Conservation (phyloP, 2,329 filamentous ascomycete species). For the Aaosphaeria arxii region DNA sequence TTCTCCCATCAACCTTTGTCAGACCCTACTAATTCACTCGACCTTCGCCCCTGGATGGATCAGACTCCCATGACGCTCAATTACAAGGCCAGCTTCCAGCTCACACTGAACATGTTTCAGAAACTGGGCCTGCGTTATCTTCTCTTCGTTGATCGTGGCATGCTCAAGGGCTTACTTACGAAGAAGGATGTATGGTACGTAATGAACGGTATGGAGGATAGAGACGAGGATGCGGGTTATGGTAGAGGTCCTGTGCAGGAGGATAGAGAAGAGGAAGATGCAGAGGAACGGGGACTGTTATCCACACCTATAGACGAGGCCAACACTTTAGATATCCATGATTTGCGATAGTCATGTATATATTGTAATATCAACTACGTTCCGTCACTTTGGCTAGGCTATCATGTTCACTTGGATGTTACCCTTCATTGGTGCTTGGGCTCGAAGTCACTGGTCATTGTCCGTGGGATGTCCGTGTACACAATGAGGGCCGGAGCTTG, state of each 20-base stretch:
- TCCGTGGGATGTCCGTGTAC: no score
- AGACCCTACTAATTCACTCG: conserved; percentile 73
- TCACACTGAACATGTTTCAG: conserved; percentile 93
- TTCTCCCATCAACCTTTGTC: conserved; percentile 77
- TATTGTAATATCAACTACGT: no score
- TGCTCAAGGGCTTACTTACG: conserved; percentile 80
- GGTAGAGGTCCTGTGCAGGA: conserved; percentile 25
- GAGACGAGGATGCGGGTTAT: conserved; percentile 33
- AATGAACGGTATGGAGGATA: conserved; percentile 59
- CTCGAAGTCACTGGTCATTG: no score
- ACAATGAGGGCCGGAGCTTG: no score
- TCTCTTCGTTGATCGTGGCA: conserved; percentile 78
- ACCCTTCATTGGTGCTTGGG: no score
- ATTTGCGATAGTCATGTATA: no score
- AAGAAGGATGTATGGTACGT: conserved; percentile 98
- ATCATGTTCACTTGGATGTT: no score
- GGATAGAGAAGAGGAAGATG: conserved; percentile 22
- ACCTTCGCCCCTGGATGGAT: conserved; percentile 97
- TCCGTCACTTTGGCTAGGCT: no score
- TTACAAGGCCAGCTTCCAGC: conserved; percentile 69
- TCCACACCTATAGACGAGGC: not conserved
- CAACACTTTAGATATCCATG: no score
- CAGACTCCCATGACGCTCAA: conserved; percentile 93
- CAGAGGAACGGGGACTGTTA: conserved; percentile 35
- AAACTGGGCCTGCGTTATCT: conserved; percentile 90